Percentiles rank a stretch among this genome's conserved stretches.
These are phyloP conservation scores for Neofusicoccum ribis DNA, from an alignment of 2,329 filamentous ascomycete genomes.

Conservation along the genomic window DNA sequence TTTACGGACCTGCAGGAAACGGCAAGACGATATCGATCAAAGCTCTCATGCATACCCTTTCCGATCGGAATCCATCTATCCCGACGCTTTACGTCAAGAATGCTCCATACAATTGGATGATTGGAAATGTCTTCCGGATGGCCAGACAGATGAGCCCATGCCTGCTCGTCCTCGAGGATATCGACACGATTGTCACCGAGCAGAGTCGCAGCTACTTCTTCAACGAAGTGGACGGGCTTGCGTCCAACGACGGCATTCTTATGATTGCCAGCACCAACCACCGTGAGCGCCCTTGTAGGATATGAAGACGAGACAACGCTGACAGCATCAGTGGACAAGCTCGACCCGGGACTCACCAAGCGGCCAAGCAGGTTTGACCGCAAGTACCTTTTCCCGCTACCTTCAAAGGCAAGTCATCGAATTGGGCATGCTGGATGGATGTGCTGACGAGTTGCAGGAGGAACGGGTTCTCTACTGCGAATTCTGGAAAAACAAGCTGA, in stretches of 20 bases:
- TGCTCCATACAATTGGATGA: conserved; percentile 32
- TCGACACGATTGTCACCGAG: conserved; percentile 66
- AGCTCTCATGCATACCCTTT: conserved; percentile 66
- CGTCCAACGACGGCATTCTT: conserved; percentile 69
- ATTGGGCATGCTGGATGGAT: not conserved
- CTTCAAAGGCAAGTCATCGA: conserved; percentile 33
- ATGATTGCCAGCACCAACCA: conserved; percentile 67
- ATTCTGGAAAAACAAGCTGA: conserved; percentile 63
- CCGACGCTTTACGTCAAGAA: conserved; percentile 59
- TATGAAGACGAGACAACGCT: not conserved
- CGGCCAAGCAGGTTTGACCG: conserved; percentile 49
- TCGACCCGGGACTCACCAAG: conserved; percentile 65
- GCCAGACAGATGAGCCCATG: conserved; percentile 66
- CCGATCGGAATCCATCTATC: conserved; percentile 53
- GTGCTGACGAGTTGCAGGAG: conserved; percentile 34
- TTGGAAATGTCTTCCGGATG: conserved; percentile 43
- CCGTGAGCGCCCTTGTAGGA: conserved; percentile 22
- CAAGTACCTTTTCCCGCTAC: conserved; percentile 63
- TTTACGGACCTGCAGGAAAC: conserved; percentile 65
- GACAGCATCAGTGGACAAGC: conserved; percentile 55
- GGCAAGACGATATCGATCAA: conserved; percentile 73
- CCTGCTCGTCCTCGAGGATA: conserved; percentile 71
- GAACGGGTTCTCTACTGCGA: conserved; percentile 61
- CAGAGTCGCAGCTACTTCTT: conserved; percentile 67
- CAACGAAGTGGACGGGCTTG: conserved; percentile 71